Evolutionary conservation across 306 rosid genomes (phyloP).

Genomic region (Castanospermum australe): DNA sequence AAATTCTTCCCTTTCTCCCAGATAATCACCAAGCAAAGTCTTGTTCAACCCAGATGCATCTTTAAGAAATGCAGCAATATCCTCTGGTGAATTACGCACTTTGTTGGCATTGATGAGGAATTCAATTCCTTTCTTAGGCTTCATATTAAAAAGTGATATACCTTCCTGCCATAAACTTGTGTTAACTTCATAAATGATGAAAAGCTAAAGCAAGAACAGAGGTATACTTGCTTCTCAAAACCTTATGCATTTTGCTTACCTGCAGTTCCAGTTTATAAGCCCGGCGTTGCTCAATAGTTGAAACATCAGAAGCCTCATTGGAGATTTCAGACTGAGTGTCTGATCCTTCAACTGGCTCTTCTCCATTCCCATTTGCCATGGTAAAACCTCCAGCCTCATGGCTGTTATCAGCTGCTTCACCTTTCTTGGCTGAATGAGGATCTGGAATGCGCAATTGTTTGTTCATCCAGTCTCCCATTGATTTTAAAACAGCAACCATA

Average conservation of each 20-base stretch:
- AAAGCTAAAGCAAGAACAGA: slow-evolving; percentile 20
- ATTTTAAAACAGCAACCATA: slow-evolving; percentile 75
- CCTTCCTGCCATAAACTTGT: slow-evolving; percentile 95
- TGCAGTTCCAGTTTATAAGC: slow-evolving; percentile 99
- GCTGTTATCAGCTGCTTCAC: slow-evolving; percentile 52
- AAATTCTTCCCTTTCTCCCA: slow-evolving; percentile 97
- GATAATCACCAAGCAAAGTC: slow-evolving; percentile 91
- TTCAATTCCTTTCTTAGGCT: slow-evolving; percentile 95
- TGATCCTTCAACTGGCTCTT: slow-evolving; percentile 76
- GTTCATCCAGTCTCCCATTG: slow-evolving; percentile 98
- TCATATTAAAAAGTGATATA: slow-evolving; percentile 94
- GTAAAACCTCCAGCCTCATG: slow-evolving; percentile 56
- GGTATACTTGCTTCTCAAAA: slow-evolving; percentile 26
- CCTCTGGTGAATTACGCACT: slow-evolving; percentile 93
- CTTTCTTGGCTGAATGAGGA: slow-evolving; percentile 64
- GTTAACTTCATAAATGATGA: slow-evolving; percentile 42
- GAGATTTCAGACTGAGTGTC: slow-evolving; percentile 81
- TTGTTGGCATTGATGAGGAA: slow-evolving; percentile 95
- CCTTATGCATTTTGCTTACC: slow-evolving; percentile 45
- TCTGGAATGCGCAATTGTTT: slow-evolving; percentile 92
- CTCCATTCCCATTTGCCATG: slow-evolving; percentile 71
- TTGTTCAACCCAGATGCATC: slow-evolving; percentile 96
- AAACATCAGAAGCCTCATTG: slow-evolving; percentile 79
- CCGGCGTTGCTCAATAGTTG: slow-evolving; percentile 87
- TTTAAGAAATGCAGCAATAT: slow-evolving; percentile 90